Base-by-base conservation (phyloP, 768 basidiomycete genomes). In the Lactarius trivialis region DNA sequence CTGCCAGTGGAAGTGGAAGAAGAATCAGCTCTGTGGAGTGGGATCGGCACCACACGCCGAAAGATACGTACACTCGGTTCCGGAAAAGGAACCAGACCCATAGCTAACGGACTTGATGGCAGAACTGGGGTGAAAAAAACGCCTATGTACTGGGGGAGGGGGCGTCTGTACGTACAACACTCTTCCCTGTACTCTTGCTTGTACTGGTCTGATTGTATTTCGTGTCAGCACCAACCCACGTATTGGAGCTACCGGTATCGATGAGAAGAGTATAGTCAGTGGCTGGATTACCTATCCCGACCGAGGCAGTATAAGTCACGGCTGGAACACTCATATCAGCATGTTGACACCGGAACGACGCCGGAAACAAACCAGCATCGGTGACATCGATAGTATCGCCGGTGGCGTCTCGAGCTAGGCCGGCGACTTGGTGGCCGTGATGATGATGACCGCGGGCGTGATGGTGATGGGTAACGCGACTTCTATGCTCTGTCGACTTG, bases 231-330 rank as follows among this genome's bases (percentile, higher is more conserved):
- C 83, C 83, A 37, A 84, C 68, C 84, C 82, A 85, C 19, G 80
- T 82, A 71, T 82, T 81, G 49, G 74, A 81, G 73, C 74, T 78
- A 78, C 83, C 82, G 0, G 82, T 85, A 60, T 85, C 83, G 34
- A 85, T 82, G 53, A 85, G 75, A 43, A 86, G 78, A 2, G 71
- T 79, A 68, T 77, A 84, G 54, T 75, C 64, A 5, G 79, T 79
- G 2, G 81, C 67, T 7, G 83, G 83, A 52, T 67, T 74, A 8
- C 83, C 83, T 24, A 87, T 76, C 53, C 78, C 78, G 45, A 85
- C 79, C 17, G 76, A 67, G 62, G 77, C 73, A 8, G 79, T 81
- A 70, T 86, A 86, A 17, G 80, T 82, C 11, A 85, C 81, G 58
- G 74, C 77, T 69, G 60, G n/a, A 30, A 55, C 17, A 21, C 19